Percentiles rank a stretch among this genome's conserved stretches.
Conservation (phyloP, 2,329 filamentous ascomycete species). For the Daldinia sp. region DNA sequence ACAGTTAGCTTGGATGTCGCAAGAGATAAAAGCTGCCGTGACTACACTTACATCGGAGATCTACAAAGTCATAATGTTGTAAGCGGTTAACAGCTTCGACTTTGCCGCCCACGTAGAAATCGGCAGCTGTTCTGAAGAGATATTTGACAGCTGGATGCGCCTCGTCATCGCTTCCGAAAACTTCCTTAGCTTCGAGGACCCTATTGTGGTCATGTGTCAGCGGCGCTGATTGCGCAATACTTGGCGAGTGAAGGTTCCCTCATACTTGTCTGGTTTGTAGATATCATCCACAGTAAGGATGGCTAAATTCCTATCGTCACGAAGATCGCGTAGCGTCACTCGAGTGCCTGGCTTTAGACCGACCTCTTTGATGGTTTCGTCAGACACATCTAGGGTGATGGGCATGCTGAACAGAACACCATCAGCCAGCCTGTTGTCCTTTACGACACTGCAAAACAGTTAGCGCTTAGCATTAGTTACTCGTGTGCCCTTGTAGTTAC, state of each 20-base stretch:
- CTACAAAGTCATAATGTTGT: constrained; percentile 99
- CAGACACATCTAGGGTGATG: constrained; percentile 88
- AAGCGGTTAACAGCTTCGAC: constrained; percentile 94
- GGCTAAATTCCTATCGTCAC: constrained; percentile 94
- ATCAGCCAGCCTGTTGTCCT: constrained; percentile 85
- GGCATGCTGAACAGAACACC: constrained; percentile 96
- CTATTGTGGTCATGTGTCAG: constrained; percentile 59
- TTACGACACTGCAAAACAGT: constrained; percentile 76
- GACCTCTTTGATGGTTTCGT: constrained; percentile 78
- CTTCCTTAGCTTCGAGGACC: constrained; percentile 88
- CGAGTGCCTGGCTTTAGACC: constrained; percentile 83
- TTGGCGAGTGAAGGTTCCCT: constrained; percentile 39
- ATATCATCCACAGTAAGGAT: constrained; percentile 96
- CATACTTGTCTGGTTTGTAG: constrained; percentile 95
- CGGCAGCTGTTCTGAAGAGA: constrained; percentile 82
- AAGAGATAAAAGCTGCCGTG: background rate
- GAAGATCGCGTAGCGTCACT: constrained; percentile 91
- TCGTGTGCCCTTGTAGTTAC: constrained; percentile 1
- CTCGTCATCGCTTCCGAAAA: constrained; percentile 91
- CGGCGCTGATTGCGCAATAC: constrained; percentile 68
- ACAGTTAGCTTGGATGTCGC: constrained; percentile 34
- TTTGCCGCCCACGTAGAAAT: constrained; percentile 96
- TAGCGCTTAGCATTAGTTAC: constrained; percentile 10
- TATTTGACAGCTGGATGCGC: constrained; percentile 94
- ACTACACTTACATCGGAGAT: constrained; percentile 80